Base-by-base conservation (phyloP, 306 rosid genomes). In the Trichosanthes truncata region DNA sequence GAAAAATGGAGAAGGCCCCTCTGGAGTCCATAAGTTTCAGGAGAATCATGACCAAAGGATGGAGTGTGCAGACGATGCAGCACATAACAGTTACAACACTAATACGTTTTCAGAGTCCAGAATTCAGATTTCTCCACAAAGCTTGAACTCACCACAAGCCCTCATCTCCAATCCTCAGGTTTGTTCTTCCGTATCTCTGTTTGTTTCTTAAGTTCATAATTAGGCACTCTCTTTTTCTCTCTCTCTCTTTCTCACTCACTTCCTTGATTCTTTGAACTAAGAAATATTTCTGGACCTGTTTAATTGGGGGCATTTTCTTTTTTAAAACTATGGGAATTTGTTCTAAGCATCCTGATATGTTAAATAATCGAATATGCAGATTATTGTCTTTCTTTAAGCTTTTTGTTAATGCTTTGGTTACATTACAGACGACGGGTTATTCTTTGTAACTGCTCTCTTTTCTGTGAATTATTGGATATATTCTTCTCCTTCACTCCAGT, bases 1-100 rank as follows among this genome's bases (percentile, higher is more conserved):
- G 75, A 80, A 82, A 53, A 83, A 80, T 71, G 85, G 82, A 76
- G 88, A 83, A 80, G 89, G 86, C 55, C 76, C 81, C 86, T 89
- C 91, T 82, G 87, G 87, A 63, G 86, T 56, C 55, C 79, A 76
- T 17, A 84, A 78, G 68, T 68, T 43, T 74, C 87, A 79, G 4
- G 87, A 75, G 3, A 71, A 80, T 38, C 40, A 51, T 74, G 86
- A 78, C 78, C 89, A 84, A 69, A 80, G 77, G n/a, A 66, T 87
- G 82, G 79, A 45, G 31, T 84, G 79, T 77, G 61, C 48, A 79
- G 82, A 79, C 1, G 68, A 57, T 56, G 77, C 77, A 55, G n/a
- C 49, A 36, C 62, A 72, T 36, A 55, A 43, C 79, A 40, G 43
- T 55, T 53, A 35, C 81, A 36, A 36, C 33, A n/a, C 82, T 25